These are phyloP conservation scores for Entamoeba invadens DNA, from an alignment of 208 protist genomes.

Conservation along the genomic window DNA sequence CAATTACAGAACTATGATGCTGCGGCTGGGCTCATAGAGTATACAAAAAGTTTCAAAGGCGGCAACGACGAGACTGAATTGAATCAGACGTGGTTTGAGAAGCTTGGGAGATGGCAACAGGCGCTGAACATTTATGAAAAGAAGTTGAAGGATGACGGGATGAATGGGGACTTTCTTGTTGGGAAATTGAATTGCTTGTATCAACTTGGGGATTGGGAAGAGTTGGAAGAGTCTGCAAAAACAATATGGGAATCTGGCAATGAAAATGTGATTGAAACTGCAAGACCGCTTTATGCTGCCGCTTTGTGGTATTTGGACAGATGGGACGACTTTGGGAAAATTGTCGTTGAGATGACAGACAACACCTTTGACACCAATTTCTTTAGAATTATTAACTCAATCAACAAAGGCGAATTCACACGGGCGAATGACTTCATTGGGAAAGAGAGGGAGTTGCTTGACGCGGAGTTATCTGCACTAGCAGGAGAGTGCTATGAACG, in stretches of 20 bases:
- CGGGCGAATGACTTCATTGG: too few species aligned
- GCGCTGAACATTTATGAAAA: too few species aligned
- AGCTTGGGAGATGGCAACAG: not conserved
- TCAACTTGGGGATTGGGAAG: not conserved
- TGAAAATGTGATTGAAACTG: not conserved
- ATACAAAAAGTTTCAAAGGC: not conserved
- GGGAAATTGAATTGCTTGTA: not conserved
- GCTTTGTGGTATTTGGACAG: too few species aligned
- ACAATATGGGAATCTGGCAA: not conserved
- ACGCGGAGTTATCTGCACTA: not conserved
- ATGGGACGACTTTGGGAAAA: too few species aligned
- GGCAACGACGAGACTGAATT: not conserved
- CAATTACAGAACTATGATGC: not conserved
- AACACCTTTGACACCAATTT: too few species aligned
- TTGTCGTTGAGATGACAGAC: too few species aligned
- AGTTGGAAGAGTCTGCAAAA: not conserved
- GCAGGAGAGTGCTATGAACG: not conserved
- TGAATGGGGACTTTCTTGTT: not conserved
- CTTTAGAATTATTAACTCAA: too few species aligned
- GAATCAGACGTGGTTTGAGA: not conserved
- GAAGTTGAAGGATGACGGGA: not conserved
- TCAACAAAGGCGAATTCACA: too few species aligned
- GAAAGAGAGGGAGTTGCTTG: too few species aligned
- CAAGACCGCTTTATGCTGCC: too few species aligned
- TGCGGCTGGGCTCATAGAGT: not conserved